Evolutionary conservation across 2,329 filamentous ascomycete genomes (phyloP).

Genomic region (Aspergillus sclerotialis): DNA sequence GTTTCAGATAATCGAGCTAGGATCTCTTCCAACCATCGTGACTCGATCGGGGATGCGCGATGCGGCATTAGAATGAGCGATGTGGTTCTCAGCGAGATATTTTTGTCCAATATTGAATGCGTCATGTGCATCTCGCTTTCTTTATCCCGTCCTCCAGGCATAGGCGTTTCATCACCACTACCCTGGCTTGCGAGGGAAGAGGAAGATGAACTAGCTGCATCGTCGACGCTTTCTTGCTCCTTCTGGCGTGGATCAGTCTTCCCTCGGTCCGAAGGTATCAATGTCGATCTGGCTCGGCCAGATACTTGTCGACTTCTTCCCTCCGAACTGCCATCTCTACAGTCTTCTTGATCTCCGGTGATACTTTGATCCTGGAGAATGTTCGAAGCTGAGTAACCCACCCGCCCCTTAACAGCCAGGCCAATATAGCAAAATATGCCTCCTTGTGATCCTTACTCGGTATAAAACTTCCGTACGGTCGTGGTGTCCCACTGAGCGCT

Average conservation of each 20-base stretch:
- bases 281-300: conserved; percentile 21
- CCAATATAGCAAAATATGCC: conserved; percentile 82
- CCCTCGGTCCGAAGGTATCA: conserved; percentile 13
- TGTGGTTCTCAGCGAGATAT: conserved; percentile 38
- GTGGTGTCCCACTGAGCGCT: conserved; percentile 69
- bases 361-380: conserved; percentile 81
- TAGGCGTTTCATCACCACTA: conserved; percentile 31
- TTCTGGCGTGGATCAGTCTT: conserved; percentile 5
- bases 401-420: conserved; percentile 84
- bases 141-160: conserved; percentile 20
- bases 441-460: conserved; percentile 82
- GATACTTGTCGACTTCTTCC: conserved; percentile 49
- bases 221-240: conserved; percentile 12
- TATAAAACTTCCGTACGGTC: conserved; percentile 75
- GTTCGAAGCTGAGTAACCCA: conserved; percentile 93
- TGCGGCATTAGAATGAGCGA: conserved; percentile 72
- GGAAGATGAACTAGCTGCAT: conserved; percentile 29
- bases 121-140: conserved; percentile 22
- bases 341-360: conserved; percentile 72
- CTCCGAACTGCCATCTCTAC: conserved; percentile 66
- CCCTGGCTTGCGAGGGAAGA: conserved; percentile 32
- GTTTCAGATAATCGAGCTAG: conserved; percentile 30
- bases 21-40: conserved; percentile 55
- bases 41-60: conserved; percentile 70
- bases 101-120: conserved; percentile 27